A percentile compares a stretch with the other conserved stretches of the same genome.
phyloP scores from a whole-genome alignment of 2,329 filamentous ascomycete species.

The Colletotrichum chrysophilum region DNA sequence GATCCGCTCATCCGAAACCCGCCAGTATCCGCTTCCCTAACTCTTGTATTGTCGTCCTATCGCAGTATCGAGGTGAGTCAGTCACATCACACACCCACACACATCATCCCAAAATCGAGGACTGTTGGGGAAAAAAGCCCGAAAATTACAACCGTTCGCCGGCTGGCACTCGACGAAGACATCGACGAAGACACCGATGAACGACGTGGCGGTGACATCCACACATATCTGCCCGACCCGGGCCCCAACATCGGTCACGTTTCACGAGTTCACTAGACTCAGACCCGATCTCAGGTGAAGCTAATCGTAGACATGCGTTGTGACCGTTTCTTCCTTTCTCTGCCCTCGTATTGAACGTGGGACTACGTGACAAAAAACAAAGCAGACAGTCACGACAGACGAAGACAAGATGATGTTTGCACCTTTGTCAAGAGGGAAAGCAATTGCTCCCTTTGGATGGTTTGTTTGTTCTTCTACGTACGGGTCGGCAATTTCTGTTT shows the following conservation, averaged over 20 bases:
- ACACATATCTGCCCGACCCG: background rate
- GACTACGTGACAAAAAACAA: background rate
- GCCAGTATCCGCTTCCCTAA: background rate
- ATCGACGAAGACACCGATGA: background rate
- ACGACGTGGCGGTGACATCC: background rate
- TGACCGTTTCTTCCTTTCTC: background rate
- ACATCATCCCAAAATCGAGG: background rate
- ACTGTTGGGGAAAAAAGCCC: background rate
- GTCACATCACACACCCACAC: background rate
- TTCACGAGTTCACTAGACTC: background rate
- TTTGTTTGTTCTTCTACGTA: background rate
- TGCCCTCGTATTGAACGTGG: background rate
- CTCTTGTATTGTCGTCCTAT: background rate
- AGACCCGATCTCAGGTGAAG: background rate
- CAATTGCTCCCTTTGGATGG: background rate
- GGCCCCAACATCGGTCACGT: background rate
- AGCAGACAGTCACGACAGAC: background rate
- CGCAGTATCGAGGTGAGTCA: background rate
- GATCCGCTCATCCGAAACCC: background rate
- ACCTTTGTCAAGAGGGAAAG: background rate
- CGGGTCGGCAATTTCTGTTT: background rate
- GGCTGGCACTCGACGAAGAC: background rate
- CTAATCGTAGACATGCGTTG: background rate
- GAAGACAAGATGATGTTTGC: background rate
- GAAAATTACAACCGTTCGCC: background rate